Evolutionary conservation across 2,329 filamentous ascomycete species (phyloP), one percentile per base, ranked within the genome.

Genomic region (Xylariaceae sp.): DNA sequence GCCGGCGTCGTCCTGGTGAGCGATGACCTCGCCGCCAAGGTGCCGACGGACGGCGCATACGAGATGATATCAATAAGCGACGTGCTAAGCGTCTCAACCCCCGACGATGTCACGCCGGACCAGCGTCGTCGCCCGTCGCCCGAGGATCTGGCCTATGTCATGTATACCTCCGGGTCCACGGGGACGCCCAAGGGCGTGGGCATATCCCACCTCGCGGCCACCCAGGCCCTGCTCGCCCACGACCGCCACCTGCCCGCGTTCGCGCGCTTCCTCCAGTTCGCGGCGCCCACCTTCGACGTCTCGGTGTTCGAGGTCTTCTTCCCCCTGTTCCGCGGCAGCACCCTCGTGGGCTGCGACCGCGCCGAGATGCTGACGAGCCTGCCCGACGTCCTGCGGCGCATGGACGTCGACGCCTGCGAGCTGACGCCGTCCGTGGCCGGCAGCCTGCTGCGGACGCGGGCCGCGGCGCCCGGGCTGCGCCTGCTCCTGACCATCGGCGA

Each of bases 291-390:
- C 0, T 95, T 95, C 53, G 89, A 95, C 57, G 89, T 95, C 6
- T 94, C 86, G 0, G 81, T 94, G 5, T 95, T 95, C 54, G 89
- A 95, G 54, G 89, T 93, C 5, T 94, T 94, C 67, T 94, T 94
- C 44, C 83, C 89, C 0, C 64, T 89, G 12, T 81, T 79, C 41
- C 70, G 86, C 37, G 83, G 83, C 3, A 65, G 65, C 15, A 94
- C 86, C 0, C 63, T 95, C 2, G 75, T 90, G 30, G 74, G 76
- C 35, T 86, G 80, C 44, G 71, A 77, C 36, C 75, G 88, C 18
- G 65, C 68, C 31, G 66, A 74, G 21, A 75, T 94, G 66, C 67
- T 95, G 26, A 75, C 83, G 40, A 78, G 94, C 50, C 70, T 95
- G 15, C 77, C 83, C 1, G 69, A 62, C 1, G 68, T 77, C 9